phyloP scores from a whole-genome alignment of 306 rosid genomes.

The Rosa persica region DNA sequence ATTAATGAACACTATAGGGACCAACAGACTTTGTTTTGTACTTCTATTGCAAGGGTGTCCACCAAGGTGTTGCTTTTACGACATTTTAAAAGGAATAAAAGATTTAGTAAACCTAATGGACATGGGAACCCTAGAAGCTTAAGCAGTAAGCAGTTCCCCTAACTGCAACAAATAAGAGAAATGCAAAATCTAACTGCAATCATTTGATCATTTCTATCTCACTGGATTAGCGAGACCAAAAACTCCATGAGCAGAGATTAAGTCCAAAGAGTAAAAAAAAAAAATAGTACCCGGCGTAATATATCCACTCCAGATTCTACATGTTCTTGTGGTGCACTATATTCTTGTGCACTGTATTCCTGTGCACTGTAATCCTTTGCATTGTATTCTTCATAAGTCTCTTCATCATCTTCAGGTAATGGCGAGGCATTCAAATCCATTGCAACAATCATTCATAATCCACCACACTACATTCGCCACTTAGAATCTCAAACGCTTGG shows the following conservation, averaged over 20 bases:
- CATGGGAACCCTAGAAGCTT: constrained; percentile 18
- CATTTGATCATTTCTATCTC: constrained; percentile 4
- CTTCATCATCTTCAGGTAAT: constrained; percentile 93
- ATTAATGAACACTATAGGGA: not conserved
- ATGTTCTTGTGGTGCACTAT: constrained; percentile 66
- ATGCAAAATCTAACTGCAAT: not conserved
- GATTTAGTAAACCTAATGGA: not conserved
- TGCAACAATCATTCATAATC: constrained; percentile 79
- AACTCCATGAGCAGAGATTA: not conserved
- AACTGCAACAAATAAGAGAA: not conserved
- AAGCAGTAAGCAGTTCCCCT: constrained; percentile 2
- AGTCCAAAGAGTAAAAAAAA: not conserved
- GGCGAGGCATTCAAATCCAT: constrained; percentile 99
- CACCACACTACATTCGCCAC: constrained; percentile 46
- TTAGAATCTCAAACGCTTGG: constrained; percentile 4
- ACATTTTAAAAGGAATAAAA: not conserved
- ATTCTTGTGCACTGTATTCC: constrained; percentile 37
- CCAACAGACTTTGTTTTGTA: not conserved
- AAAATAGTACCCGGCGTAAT: constrained; percentile 77
- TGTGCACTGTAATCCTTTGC: constrained; percentile 42
- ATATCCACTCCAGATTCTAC: constrained; percentile 73
- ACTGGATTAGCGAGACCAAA: not conserved
- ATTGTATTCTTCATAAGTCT: constrained; percentile 51
- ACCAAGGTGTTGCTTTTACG: not conserved
- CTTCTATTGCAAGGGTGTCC: not conserved